phyloP scores from a whole-genome alignment of 805 yeast species.

The Candida coquimbonensis region DNA sequence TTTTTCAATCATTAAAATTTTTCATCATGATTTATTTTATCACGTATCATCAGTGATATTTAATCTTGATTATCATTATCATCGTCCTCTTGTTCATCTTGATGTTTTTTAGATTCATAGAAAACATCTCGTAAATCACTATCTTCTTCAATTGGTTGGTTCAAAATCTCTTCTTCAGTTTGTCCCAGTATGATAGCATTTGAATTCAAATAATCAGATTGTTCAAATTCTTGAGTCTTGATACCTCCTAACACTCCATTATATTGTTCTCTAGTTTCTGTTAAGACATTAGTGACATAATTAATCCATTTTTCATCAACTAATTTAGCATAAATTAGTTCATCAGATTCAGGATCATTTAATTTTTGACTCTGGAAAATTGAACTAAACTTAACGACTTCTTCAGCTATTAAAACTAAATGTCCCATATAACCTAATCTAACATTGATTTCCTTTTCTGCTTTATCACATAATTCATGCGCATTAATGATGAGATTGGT shows the following conservation, averaged over 20 bases:
- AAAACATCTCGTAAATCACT: not conserved
- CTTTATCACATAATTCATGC: conserved; percentile 48
- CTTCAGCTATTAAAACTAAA: conserved; percentile 87
- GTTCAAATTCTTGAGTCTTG: conserved; percentile 20
- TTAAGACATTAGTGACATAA: conserved; percentile 68
- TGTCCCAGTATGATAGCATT: conserved; percentile 22
- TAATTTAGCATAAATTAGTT: conserved; percentile 19
- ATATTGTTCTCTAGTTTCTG: conserved; percentile 78
- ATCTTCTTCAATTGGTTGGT: conserved; percentile 11
- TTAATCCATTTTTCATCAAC: conserved; percentile 54
- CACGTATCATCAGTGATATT: not conserved
- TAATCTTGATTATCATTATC: not conserved
- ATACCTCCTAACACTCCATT: conserved; percentile 79
- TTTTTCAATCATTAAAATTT: not conserved
- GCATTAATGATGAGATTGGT: conserved; percentile 62
- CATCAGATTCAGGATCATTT: conserved; percentile 20
- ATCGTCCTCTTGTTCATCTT: conserved; percentile 2
- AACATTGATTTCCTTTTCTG: conserved; percentile 54
- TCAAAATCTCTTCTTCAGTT: conserved; percentile 22
- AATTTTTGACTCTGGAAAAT: conserved; percentile 24
- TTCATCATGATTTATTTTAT: not conserved
- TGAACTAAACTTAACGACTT: conserved; percentile 77
- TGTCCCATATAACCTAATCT: conserved; percentile 97
- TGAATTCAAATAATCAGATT: conserved; percentile 15
- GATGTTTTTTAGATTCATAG: conserved; percentile 2